These are phyloP conservation scores for Biscutella laevigata DNA, from an alignment of 441 rosid genomes.

Conservation along the genomic window DNA sequence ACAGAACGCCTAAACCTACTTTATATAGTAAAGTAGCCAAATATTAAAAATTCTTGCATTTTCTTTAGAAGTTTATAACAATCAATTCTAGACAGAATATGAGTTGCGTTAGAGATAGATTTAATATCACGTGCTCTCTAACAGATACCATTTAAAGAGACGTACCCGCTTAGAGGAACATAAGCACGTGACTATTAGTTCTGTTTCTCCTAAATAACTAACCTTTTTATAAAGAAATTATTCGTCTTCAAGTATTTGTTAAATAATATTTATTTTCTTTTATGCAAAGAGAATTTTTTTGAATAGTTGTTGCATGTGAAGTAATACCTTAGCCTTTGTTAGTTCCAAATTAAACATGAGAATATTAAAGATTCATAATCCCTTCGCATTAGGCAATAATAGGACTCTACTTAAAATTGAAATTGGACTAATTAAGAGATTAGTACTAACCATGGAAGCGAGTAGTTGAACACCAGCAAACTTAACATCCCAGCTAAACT, in stretches of 20 bases:
- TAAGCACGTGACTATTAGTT: slow-evolving; percentile 20
- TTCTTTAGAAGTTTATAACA: too few relatives aligned
- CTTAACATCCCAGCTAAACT: slow-evolving; percentile 98
- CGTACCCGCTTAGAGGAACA: slow-evolving; percentile 19
- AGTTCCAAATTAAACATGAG: not conserved
- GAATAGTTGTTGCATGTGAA: slow-evolving; percentile 6
- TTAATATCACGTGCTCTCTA: slow-evolving; percentile 20
- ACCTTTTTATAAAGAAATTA: not conserved
- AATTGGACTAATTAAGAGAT: too few relatives aligned
- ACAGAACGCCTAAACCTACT: too few relatives aligned
- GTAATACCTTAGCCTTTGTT: slow-evolving; percentile 8
- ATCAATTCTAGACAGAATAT: too few relatives aligned
- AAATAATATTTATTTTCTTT: not conserved
- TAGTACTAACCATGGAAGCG: slow-evolving; percentile 59
- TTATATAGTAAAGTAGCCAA: too few relatives aligned
- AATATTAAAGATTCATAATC: not conserved
- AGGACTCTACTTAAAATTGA: not conserved
- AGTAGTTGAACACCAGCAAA: slow-evolving; percentile 78
- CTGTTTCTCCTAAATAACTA: slow-evolving; percentile 3
- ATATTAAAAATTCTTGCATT: too few relatives aligned
- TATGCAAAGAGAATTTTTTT: not conserved
- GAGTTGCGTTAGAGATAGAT: too few relatives aligned
- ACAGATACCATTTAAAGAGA: slow-evolving; percentile 18
- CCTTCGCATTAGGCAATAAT: not conserved
- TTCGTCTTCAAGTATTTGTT: not conserved